phyloP scores from a whole-genome alignment of 1,284 basidiomycete species.

The Vanrija sp. region DNA sequence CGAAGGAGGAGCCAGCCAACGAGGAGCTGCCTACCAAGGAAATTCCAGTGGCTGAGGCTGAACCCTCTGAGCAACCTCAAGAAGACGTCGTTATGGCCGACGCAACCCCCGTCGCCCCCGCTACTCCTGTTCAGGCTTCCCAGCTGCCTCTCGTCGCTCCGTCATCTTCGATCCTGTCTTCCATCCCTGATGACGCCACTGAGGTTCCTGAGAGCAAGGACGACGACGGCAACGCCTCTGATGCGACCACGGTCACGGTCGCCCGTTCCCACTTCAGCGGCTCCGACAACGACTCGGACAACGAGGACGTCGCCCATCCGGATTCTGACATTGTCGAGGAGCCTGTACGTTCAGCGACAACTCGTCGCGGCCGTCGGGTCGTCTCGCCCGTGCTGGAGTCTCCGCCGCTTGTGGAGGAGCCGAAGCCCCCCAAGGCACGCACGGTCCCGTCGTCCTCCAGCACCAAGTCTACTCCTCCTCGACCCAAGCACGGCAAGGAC shows the following conservation, averaged over 20 bases:
- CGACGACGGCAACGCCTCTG: conserved; percentile 25
- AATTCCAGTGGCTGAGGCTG: neutral
- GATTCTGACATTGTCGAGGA: no score
- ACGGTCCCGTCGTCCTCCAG: no score
- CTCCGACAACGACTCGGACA: conserved; percentile 10
- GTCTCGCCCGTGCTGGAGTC: conserved; percentile 9
- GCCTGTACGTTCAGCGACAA: conserved; percentile 4
- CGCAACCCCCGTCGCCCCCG: neutral
- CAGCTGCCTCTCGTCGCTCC: neutral
- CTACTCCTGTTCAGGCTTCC: neutral
- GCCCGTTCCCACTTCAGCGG: conserved; percentile 24
- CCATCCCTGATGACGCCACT: conserved; percentile 5
- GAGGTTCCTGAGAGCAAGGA: neutral
- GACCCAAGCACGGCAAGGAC: neutral
- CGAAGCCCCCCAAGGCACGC: neutral
- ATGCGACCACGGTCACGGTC: conserved; percentile 36
- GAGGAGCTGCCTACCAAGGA: no score
- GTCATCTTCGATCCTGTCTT: conserved; percentile 12
- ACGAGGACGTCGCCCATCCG: conserved; percentile 2
- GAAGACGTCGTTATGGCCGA: conserved; percentile 1
- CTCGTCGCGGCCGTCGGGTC: conserved; percentile 7
- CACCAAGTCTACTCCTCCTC: no score
- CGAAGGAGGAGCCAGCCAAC: no score
- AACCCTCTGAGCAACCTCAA: neutral
- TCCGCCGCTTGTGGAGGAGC: neutral